A percentile compares a stretch with the other conserved stretches of the same genome.
Evolutionary conservation across 371 early-diverging fungal genomes (phyloP).

Genomic region (Mucor irregularis): DNA sequence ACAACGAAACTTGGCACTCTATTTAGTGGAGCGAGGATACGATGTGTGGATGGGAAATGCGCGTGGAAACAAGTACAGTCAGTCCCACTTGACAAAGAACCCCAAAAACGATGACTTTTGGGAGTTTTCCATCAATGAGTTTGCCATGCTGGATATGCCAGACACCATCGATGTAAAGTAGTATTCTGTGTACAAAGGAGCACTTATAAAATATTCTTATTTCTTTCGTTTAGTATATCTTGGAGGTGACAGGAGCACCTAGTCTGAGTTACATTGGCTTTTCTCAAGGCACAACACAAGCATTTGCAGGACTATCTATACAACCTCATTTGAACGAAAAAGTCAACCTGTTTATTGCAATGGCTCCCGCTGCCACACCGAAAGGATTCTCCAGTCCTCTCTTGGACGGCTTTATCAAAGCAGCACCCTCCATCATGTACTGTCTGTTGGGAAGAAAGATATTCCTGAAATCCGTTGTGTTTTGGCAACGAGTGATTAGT

Average conservation of each 20-base stretch:
- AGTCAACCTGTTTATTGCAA: conserved; percentile 83
- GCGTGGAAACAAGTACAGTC: conserved; percentile 93
- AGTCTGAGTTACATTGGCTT: conserved; percentile 91
- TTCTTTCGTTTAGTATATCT: conserved; percentile 66
- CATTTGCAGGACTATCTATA: conserved; percentile 84
- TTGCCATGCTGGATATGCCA: conserved; percentile 85
- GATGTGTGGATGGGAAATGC: conserved; percentile 97
- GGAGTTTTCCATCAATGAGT: conserved; percentile 93
- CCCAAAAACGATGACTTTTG: conserved; percentile 79
- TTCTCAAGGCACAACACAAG: conserved; percentile 91
- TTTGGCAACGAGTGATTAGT: conserved; percentile 82
- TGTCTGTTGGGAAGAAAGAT: conserved; percentile 85
- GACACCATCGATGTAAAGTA: conserved; percentile 70
- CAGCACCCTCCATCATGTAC: conserved; percentile 85
- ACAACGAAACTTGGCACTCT: conserved; percentile 65
- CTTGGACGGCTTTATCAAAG: conserved; percentile 78
- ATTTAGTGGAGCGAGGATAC: conserved; percentile 77
- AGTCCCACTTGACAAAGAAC: conserved; percentile 72
- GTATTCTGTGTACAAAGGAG: background rate
- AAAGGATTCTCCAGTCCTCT: conserved; percentile 76
- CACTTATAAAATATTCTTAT: background rate
- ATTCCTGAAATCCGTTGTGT: conserved; percentile 72
- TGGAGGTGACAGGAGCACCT: conserved; percentile 72
- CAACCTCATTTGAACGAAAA: conserved; percentile 73
- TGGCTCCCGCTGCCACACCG: conserved; percentile 92